A percentile compares a stretch with the other conserved stretches of the same genome.
phyloP scores from a whole-genome alignment of 495 filamentous ascomycete genomes.

The Penicillium goetzii region DNA sequence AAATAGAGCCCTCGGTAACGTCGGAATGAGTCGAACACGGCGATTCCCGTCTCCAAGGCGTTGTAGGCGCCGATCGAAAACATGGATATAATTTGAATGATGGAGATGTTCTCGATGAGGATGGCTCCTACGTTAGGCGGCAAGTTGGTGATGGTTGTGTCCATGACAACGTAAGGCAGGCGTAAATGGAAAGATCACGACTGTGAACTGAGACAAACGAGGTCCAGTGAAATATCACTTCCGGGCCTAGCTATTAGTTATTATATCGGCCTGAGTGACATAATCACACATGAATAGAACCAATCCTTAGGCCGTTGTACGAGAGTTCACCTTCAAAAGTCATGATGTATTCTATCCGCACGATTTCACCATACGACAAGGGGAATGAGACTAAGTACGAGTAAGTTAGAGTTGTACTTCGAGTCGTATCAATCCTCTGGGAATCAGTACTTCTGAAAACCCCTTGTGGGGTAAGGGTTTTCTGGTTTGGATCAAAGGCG shows the following conservation, averaged over 20 bases:
- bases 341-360: constrained; percentile 4
- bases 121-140: too few species aligned
- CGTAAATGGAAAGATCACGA: too few species aligned
- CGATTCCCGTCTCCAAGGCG: constrained; percentile 5
- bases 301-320: neutral
- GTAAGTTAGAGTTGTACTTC: neutral
- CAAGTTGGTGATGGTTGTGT: too few species aligned
- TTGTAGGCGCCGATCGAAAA: constrained; percentile 6
- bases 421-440: neutral
- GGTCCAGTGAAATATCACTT: constrained; percentile 1
- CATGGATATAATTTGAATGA: constrained; percentile 1
- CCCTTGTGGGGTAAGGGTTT: constrained; percentile 2
- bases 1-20: too few species aligned
- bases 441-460: constrained; percentile 7
- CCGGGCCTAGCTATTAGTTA: neutral
- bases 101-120: too few species aligned
- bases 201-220: too few species aligned
- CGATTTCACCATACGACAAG: neutral
- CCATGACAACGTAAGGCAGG: too few species aligned
- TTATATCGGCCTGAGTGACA: constrained; percentile 2
- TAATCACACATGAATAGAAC: constrained; percentile 5
- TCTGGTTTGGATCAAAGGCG: constrained; percentile 1
- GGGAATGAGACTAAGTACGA: constrained; percentile 4
- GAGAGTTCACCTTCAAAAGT: neutral
- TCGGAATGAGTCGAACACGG: constrained; percentile 1